Percentiles rank a stretch among this genome's conserved stretches.
Evolutionary conservation across 139 green algal genomes (phyloP).

Genomic region (Limnomonas spitsbergensis): DNA sequence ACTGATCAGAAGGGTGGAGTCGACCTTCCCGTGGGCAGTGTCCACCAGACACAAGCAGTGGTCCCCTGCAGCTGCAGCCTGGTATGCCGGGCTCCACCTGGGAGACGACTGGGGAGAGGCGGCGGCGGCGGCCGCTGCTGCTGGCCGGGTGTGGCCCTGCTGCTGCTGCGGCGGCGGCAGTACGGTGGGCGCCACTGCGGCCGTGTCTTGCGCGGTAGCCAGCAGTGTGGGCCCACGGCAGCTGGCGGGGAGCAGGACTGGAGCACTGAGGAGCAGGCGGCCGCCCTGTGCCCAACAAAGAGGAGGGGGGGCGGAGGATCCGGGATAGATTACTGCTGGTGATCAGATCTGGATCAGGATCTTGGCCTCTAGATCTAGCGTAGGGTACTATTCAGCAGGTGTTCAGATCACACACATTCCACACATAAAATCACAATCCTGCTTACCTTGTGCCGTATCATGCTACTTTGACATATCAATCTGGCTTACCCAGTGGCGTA

Average conservation of each 20-base stretch:
- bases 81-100: neutral
- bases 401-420: neutral
- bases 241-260: neutral
- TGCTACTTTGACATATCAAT: too few relatives aligned
- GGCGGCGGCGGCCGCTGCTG: neutral
- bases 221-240: neutral
- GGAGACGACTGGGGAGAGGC: neutral
- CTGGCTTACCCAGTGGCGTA: too few relatives aligned
- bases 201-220: neutral
- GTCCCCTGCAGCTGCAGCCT: too few relatives aligned
- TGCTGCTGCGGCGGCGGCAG: too few relatives aligned
- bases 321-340: neutral
- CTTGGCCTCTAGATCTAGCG: neutral
- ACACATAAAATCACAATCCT: neutral
- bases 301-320: neutral
- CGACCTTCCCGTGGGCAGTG: too few relatives aligned
- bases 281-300: neutral
- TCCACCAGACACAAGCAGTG: too few relatives aligned
- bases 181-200: neutral
- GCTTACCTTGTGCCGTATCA: neutral
- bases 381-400: neutral
- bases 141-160: neutral
- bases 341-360: neutral
- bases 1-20: too few relatives aligned
- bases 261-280: neutral